Percentiles rank a stretch among this genome's conserved stretches.
These are phyloP conservation scores for Asclepias syriaca DNA, from an alignment of 257 asterid genomes.

Conservation along the genomic window DNA sequence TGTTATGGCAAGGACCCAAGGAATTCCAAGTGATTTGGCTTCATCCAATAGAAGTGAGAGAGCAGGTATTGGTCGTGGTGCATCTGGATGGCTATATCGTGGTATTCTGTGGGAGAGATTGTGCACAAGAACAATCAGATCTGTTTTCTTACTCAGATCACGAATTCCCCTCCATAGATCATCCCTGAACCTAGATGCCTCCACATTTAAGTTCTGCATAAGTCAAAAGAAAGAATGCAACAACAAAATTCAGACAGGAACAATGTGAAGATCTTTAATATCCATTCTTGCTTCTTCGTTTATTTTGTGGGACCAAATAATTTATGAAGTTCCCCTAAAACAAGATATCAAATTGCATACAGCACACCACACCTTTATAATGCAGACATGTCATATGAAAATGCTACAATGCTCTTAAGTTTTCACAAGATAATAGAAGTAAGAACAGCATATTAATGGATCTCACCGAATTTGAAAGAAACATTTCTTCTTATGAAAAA, in stretches of 20 bases:
- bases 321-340: too few relatives aligned
- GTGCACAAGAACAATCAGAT: conserved; percentile 89
- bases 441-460: not conserved
- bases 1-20: conserved; percentile 92
- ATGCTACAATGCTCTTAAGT: not conserved
- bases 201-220: conserved; percentile 69
- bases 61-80: conserved; percentile 57
- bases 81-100: conserved; percentile 42
- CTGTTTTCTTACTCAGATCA: conserved; percentile 80
- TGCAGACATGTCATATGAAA: not conserved
- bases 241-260: not conserved
- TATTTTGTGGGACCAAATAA: not conserved
- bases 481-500: not conserved
- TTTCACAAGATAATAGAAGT: not conserved
- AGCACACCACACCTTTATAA: not conserved
- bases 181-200: conserved; percentile 87
- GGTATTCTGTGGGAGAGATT: conserved; percentile 95
- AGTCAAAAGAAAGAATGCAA: not conserved
- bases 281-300: not conserved
- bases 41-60: conserved; percentile 73
- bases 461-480: not conserved
- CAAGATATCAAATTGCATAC: not conserved
- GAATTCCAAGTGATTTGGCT: conserved; percentile 88
- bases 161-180: conserved; percentile 97
- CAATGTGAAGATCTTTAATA: not conserved